Evolutionary conservation across 257 asterid species (phyloP).

Genomic region (Solanum sejunctum): DNA sequence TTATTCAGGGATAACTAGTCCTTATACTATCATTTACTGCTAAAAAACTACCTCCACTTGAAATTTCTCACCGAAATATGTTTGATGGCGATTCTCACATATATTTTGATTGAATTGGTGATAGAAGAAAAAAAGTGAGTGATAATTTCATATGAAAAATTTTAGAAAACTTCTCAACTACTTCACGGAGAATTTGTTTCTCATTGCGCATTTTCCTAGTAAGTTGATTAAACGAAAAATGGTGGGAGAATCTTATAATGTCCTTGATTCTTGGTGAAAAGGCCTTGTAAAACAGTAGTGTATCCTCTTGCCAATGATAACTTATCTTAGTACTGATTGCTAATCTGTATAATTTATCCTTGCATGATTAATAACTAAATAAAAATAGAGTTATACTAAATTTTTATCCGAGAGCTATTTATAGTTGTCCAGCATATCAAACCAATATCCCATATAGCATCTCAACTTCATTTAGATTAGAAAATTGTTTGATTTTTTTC

Average conservation of each 20-base stretch:
- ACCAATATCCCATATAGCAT: no score
- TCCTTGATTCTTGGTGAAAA: neutral
- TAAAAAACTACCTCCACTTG: no score
- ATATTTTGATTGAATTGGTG: no score
- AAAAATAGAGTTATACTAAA: neutral
- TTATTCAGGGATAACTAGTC: neutral
- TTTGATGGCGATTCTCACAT: neutral
- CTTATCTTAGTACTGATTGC: neutral
- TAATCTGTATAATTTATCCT: neutral
- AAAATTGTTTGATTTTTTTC: neutral
- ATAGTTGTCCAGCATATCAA: neutral
- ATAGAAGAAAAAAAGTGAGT: no score
- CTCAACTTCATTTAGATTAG: neutral
- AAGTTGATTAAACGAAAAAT: neutral
- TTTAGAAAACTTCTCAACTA: neutral
- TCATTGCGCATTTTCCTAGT: no score
- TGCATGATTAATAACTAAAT: neutral
- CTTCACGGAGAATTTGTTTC: no score
- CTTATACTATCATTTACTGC: neutral
- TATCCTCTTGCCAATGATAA: neutral
- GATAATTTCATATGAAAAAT: neutral
- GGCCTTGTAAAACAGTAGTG: accelerated
- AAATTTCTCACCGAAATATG: no score
- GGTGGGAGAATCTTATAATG: neutral
- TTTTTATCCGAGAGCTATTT: neutral